phyloP scores from a whole-genome alignment of 495 filamentous ascomycete genomes.

The Daldinia caldariorum region DNA sequence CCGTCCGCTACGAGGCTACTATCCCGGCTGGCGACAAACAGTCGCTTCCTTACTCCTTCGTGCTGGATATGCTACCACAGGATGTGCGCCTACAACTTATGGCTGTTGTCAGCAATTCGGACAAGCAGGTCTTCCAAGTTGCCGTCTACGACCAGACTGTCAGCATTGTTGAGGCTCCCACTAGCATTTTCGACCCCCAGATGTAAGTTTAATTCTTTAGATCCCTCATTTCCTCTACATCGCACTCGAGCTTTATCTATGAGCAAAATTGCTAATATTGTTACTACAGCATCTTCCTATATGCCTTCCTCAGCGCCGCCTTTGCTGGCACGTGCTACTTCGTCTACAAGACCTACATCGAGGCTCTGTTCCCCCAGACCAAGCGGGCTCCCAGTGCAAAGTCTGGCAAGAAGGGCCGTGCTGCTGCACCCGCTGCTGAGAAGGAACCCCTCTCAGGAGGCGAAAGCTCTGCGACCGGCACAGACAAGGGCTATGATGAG shows the following conservation, averaged over 20 bases:
- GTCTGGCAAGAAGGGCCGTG: slow-evolving; percentile 67
- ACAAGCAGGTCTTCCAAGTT: slow-evolving; percentile 76
- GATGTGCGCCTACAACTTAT: slow-evolving; percentile 80
- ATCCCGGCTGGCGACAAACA: slow-evolving; percentile 82
- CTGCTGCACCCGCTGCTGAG: slow-evolving; percentile 55
- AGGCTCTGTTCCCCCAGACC: slow-evolving; percentile 94
- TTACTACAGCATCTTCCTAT: slow-evolving; percentile 85
- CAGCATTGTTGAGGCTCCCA: slow-evolving; percentile 89
- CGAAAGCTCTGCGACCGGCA: slow-evolving; percentile 70
- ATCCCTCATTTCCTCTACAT: slow-evolving; percentile 4
- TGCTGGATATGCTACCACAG: slow-evolving; percentile 92
- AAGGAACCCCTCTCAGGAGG: slow-evolving; percentile 72
- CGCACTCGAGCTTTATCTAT: slow-evolving; percentile 15
- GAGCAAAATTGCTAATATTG: slow-evolving; percentile 40
- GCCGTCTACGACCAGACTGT: slow-evolving; percentile 88
- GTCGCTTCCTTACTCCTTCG: slow-evolving; percentile 82
- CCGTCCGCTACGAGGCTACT: slow-evolving; percentile 73
- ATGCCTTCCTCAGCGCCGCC: slow-evolving; percentile 83
- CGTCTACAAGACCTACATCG: slow-evolving; percentile 97
- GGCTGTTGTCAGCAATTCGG: slow-evolving; percentile 73
- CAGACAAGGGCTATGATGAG: slow-evolving; percentile 83
- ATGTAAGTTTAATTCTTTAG: slow-evolving; percentile 69
- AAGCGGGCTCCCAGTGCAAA: slow-evolving; percentile 69
- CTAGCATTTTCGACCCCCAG: slow-evolving; percentile 93
- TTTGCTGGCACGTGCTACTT: slow-evolving; percentile 88